Base-by-base conservation (phyloP, 2,329 filamentous ascomycete species). In the Rosellinia necatrix region DNA sequence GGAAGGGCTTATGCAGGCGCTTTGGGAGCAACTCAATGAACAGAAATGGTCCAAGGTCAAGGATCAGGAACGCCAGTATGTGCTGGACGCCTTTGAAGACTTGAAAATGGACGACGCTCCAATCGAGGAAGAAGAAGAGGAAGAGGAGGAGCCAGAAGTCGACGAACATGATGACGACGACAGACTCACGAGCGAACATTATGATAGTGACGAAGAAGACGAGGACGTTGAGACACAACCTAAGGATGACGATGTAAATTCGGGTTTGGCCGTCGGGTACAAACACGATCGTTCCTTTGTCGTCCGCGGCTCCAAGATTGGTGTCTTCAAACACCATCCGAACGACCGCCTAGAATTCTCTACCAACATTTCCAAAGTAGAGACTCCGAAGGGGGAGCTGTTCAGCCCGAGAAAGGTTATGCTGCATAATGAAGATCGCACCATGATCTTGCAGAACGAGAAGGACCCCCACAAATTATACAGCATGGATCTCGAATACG, bases 201-300 rank as follows among this genome's bases (percentile, higher is more conserved):
- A 85, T 57, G 81, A 84, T 51, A 75, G 70, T 60, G 86, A 88
- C 53, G 91, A 94, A 64, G 91, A 96, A 19, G 88, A 93, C 60
- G 89, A 92, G 9, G 89, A 92, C 63, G 82, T 86, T 4, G 80
- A 85, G 27, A 84, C 84, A 4, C 79, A 75, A 56, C 85, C 90
- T 42, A 79, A 87, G 49, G 90, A 94, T 64, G 89, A 88, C 37
- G 92, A 96, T 67, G 83, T 91, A 71, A 99, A 97, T 78, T 96
- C 92, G 2, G 90, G 94, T 69, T 82, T 99, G 50, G 94, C 94
- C 10, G 94, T 99, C 48, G 94, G 94, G 53, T 96, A 96, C 77
- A 97, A 96, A 74, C 90, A 97, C 64, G 94, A 99, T 71, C 86
- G 94, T 57, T 97, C 94, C 0, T 99, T 97, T 66, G 94, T 99